Percentiles rank a stretch among this genome's conserved stretches.
These are phyloP conservation scores for Penstemon eatonii DNA, from an alignment of 257 asterid species.

Conservation along the genomic window DNA sequence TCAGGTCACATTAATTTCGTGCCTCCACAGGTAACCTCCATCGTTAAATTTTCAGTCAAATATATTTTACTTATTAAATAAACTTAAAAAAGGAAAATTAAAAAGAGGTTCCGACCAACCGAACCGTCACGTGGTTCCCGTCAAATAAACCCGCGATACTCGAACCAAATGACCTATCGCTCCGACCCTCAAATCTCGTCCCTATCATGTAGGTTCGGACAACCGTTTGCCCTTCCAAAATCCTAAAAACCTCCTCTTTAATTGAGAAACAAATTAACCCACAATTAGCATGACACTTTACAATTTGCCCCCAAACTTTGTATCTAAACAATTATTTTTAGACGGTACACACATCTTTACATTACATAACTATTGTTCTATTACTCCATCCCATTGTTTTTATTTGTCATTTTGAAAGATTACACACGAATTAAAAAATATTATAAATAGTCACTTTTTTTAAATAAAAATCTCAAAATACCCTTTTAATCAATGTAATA, in stretches of 20 bases:
- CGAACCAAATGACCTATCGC: constrained; percentile 33
- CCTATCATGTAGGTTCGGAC: constrained; percentile 64
- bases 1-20: constrained; percentile 36
- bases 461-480: no score
- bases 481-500: no score
- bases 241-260: not conserved
- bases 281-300: no score
- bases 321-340: no score
- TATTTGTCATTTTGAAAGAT: no score
- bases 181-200: constrained; percentile 38
- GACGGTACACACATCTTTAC: no score
- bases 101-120: constrained; percentile 25
- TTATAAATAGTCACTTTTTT: no score
- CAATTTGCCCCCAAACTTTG: no score
- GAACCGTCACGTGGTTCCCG: constrained; percentile 58
- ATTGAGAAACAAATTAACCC: constrained; percentile 27
- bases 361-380: no score
- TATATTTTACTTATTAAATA: constrained; percentile 5
- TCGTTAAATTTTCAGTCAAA: constrained; percentile 12
- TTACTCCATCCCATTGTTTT: no score
- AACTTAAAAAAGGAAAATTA: not conserved
- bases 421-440: no score
- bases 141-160: constrained; percentile 15
- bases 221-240: constrained; percentile 50
- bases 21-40: constrained; percentile 37